A percentile compares a stretch with the other conserved stretches of the same genome.
These are phyloP conservation scores for Scytalidium lignicola DNA, from an alignment of 2,329 filamentous ascomycete species.

Conservation along the genomic window DNA sequence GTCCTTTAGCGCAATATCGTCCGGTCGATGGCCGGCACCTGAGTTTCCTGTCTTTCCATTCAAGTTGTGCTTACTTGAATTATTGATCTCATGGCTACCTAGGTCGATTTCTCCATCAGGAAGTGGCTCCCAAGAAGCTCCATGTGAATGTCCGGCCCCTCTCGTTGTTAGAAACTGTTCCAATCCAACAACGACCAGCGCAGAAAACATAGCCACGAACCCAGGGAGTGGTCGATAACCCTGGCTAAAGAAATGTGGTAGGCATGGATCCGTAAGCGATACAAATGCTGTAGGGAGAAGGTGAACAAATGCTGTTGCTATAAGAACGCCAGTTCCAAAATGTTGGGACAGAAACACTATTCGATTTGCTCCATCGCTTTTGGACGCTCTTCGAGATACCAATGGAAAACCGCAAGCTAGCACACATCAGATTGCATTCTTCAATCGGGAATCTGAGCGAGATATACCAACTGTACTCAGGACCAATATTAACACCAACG, in stretches of 20 bases:
- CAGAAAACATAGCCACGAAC: constrained; percentile 74
- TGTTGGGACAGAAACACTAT: constrained; percentile 56
- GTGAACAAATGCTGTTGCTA: constrained; percentile 78
- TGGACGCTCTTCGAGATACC: constrained; percentile 25
- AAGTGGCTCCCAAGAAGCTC: constrained; percentile 22
- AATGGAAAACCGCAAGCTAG: constrained; percentile 30
- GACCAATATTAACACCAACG: constrained; percentile 50
- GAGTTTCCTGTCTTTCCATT: constrained; percentile 23
- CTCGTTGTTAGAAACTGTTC: constrained; percentile 84
- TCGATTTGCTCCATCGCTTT: constrained; percentile 17
- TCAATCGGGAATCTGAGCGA: constrained; percentile 1
- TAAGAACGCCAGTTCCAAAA: constrained; percentile 78
- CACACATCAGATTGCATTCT: constrained; percentile 4
- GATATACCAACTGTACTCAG: constrained; percentile 44
- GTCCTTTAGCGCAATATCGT: constrained; percentile 46
- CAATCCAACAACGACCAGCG: constrained; percentile 75
- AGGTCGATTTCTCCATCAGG: constrained; percentile 35
- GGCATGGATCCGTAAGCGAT: constrained; percentile 56
- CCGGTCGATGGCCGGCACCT: constrained; percentile 35
- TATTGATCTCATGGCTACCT: constrained; percentile 30
- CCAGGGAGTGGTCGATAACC: constrained; percentile 78
- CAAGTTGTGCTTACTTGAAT: constrained; percentile 9
- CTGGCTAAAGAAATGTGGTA: constrained; percentile 73
- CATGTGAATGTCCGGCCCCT: constrained; percentile 56
- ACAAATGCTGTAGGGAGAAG: constrained; percentile 59